phyloP scores from a whole-genome alignment of 1,139 yeast genomes.

The Blastobotrys elegans region DNA sequence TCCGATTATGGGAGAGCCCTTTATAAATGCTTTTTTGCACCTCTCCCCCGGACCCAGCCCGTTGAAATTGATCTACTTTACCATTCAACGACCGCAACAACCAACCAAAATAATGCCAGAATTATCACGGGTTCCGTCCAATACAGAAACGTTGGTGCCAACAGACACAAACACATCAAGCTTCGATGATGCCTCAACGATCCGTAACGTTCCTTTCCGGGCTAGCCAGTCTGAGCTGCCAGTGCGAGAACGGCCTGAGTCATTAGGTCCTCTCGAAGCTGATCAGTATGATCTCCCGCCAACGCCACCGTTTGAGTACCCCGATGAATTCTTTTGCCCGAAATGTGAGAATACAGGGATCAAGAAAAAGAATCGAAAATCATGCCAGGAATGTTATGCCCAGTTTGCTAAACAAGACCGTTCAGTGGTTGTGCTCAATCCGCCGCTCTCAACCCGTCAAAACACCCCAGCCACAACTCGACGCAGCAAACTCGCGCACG shows the following conservation, averaged over 20 bases:
- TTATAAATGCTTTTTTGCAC: no score
- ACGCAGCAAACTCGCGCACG: neutral
- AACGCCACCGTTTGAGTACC: slow-evolving; percentile 58
- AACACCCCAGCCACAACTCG: neutral
- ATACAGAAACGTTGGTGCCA: no score
- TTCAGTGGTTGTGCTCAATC: slow-evolving; percentile 14
- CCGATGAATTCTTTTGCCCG: slow-evolving; percentile 53
- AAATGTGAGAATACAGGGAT: slow-evolving; percentile 75
- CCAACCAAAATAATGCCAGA: no score
- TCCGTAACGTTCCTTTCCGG: slow-evolving; percentile 1
- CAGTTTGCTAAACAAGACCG: slow-evolving; percentile 44
- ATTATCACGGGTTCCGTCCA: no score
- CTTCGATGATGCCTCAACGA: neutral
- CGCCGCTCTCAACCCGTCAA: slow-evolving; percentile 13
- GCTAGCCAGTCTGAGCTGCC: slow-evolving; percentile 8
- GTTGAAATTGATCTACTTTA: no score
- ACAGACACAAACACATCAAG: neutral
- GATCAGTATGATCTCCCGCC: slow-evolving; percentile 26
- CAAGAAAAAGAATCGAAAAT: slow-evolving; percentile 53
- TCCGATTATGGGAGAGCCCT: neutral
- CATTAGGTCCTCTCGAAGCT: neutral
- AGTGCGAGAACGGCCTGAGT: slow-evolving; percentile 10
- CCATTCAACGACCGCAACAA: no score
- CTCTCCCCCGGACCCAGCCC: no score
- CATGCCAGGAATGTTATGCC: slow-evolving; percentile 71